Evolutionary conservation across 192 early-diverging fungal genomes (phyloP), one percentile per base, ranked within the genome.

Genomic region (Mortierella hygrophila): DNA sequence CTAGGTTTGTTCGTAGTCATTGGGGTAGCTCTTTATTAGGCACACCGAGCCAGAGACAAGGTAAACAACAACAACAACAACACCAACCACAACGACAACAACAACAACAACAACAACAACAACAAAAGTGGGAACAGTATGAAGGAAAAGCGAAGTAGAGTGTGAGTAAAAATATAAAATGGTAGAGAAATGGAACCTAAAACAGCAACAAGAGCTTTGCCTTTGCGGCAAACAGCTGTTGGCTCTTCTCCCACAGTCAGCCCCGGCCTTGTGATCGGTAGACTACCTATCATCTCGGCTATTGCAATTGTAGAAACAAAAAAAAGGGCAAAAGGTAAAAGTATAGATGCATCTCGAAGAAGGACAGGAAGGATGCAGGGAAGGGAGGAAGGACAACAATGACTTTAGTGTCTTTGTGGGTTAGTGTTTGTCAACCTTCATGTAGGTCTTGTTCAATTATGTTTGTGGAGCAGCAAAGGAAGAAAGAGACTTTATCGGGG

Each of bases 291-390:
- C 26, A 26, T 57, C 49, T 57, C 16, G 55, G 21, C n/a, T 52
- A 20, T 52, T 52, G 18, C 20, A 46, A n/a, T 29, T 65, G 60
- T 9, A 65, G n/a, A 9, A 65, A 29, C 4, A 32, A 65, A 26
- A 65, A 65, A 65, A 65, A 65, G 60, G 60, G 60, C 60, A 32
- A 65, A 65, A 65, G 26, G 60, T 26, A 65, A 65, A 65, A 26
- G 60, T 29, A 32, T 65, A 26, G 32, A 11, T 29, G 60, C 23
- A 65, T 65, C 23, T 32, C 23, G 15, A 65, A 65, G 60, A 65
- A 60, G 23, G n/a, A 65, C 60, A 32, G 11, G 60, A 65, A 65
- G 29, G 55, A 57, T 26, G 23, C 55, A 57, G n/a, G 55, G n/a
- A 10, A 15, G 29, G 26, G 32, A 65, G 13, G 60, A 32, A 65